Evolutionary conservation across 2,329 filamentous ascomycete genomes (phyloP), one percentile per base, ranked within the genome.

Genomic region (Septoria linicola): DNA sequence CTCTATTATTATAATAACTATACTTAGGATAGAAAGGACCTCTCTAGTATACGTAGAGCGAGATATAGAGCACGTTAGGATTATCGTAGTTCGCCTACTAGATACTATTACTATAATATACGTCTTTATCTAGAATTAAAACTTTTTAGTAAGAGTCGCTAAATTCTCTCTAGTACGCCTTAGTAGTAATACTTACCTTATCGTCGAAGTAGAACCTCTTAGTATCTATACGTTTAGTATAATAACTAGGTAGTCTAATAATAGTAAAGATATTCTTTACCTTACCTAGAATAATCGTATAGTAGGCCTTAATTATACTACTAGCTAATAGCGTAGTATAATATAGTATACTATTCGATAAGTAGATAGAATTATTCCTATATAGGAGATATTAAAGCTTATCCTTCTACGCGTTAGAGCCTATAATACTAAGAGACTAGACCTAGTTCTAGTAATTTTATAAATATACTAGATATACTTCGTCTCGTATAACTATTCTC

Each of bases 121-220:
- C 83, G 68, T 87, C 83, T 82, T 93, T 99, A 67, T 99, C 93
- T 6, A 99, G 76, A 59, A 99, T 93, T 49, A 99, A 72, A 16
- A 99, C 82, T 70, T 95, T 97, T 49, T 89, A 84, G 66, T 92
- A 96, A 19, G 34, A 30, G 3, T 92, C 82, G 1, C 88, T 88
- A 60, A 88, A 93, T 53, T 90, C 84, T 46, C 79, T 75, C 67
- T 96, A 90, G 66, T 91, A 96, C 10, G 91, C 87, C 53, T 83
- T 86, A n/a, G 90, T 85, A 1, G 91, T 92, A 52, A 99, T 87
- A 16, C 89, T 90, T 2, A 97, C 93, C 65, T 99, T 99, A 74
- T 99, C 96, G 74, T 97, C 97, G 53, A 97, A 81, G 68, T 93
- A 99, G 66, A 99, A 99, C 0, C 93, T 93, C 80, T 96, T 93